Base-by-base conservation (phyloP, 1,284 basidiomycete genomes). In the Marasmius oreades region DNA sequence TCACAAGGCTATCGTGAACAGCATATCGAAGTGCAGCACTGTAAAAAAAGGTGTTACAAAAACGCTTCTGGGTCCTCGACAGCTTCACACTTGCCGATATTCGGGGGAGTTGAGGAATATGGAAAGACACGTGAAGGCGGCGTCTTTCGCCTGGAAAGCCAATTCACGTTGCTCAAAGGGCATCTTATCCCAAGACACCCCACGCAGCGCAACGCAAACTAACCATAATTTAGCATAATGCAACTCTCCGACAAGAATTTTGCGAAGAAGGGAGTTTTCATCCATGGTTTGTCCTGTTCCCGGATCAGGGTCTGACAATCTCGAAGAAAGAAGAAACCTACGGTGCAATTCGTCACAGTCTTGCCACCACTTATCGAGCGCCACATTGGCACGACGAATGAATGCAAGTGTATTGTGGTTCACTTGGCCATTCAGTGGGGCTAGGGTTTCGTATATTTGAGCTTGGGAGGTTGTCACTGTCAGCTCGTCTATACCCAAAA, bases 201-300 rank as follows among this genome's bases (percentile, higher is more conserved):
- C 94, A 55, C 94, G 84, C 36, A 97, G 77, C 8, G 93, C 93
- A 5, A 95, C 90, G 66, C 94, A 96, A 28, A 94, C 89, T 33
- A 95, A 84, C 93, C 94, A 97, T 5, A 97, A 77, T 69, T 96
- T 93, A 26, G 93, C 91, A 67, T 95, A 93, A 65, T 94, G 87
- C 57, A 95, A 76, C 66, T 97, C 94, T 7, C 90, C 90, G 1
- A 86, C 86, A 33, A 96, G 82, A 45, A 95, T 85, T 70, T 92
- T 93, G 53, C 92, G 85, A 43, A 94, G 79, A 12, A 96, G 76
- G 5, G 88, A 85, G 42, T 93, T 88, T 62, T 93, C 91, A 57
- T 91, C 89, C 80, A 93, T 89, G 2, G 83, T 81, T 67, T 88
- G 83, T 33, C 82, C 89, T 91, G 61, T 56, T 18, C n/a, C 53